These are phyloP conservation scores for Ilyonectria sp. DNA, from an alignment of 2,329 filamentous ascomycete genomes.

Conservation along the genomic window DNA sequence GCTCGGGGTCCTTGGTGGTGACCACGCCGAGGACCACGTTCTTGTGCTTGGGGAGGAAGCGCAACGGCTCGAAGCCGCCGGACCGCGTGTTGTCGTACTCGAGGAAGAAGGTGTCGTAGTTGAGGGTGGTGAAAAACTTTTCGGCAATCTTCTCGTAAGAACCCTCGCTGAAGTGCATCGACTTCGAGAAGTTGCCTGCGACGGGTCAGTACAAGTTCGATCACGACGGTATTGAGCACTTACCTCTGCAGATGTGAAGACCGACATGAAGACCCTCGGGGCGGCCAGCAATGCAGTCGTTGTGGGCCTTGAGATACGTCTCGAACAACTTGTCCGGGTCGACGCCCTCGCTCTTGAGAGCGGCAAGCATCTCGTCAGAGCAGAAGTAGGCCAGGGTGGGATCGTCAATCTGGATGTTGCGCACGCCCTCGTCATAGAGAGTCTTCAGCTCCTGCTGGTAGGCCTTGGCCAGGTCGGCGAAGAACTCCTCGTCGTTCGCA, in stretches of 20 bases:
- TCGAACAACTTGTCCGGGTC: conserved; percentile 77
- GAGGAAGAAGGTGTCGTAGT: conserved; percentile 75
- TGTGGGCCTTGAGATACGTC: conserved; percentile 81
- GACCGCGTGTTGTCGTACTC: conserved; percentile 73
- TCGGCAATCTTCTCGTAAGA: conserved; percentile 75
- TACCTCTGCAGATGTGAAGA: conserved; percentile 71
- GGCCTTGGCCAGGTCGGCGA: conserved; percentile 69
- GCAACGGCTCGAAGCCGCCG: conserved; percentile 74
- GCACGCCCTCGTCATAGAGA: conserved; percentile 68
- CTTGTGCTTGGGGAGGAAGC: conserved; percentile 71
- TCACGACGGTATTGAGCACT: not conserved
- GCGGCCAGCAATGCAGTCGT: conserved; percentile 74
- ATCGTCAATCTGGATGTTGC: conserved; percentile 74
- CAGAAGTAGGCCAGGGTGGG: conserved; percentile 78
- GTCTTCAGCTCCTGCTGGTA: conserved; percentile 69
- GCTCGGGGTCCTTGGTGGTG: conserved; percentile 71
- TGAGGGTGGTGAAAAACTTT: conserved; percentile 71
- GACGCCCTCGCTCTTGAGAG: conserved; percentile 70
- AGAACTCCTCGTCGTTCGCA: conserved; percentile 68
- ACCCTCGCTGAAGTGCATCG: conserved; percentile 75
- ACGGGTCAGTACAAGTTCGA: conserved; percentile 50
- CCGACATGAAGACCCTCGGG: conserved; percentile 79
- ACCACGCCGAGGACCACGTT: conserved; percentile 75
- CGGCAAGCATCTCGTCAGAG: conserved; percentile 75
- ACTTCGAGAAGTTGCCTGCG: conserved; percentile 72